Conservation (phyloP, 2,329 filamentous ascomycete species). For the Calonectria honghensis region DNA sequence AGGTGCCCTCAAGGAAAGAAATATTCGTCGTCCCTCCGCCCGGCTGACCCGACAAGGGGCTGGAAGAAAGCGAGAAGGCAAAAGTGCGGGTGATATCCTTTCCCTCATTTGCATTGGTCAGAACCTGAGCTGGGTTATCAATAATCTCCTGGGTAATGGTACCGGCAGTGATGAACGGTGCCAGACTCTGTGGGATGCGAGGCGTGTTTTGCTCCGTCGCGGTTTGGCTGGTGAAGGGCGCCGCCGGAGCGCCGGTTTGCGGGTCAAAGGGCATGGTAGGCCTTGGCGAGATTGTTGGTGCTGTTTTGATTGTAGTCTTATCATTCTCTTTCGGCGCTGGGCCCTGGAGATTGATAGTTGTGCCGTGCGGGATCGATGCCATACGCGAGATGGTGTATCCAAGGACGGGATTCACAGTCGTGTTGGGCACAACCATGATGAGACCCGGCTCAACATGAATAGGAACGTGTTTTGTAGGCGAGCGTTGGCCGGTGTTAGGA, state of each 20-base stretch:
- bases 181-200: constrained; percentile 57
- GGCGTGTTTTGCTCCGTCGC: constrained; percentile 39
- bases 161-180: constrained; percentile 51
- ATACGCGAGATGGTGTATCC: constrained; percentile 57
- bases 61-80: constrained; percentile 57
- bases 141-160: constrained; percentile 60
- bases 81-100: constrained; percentile 57
- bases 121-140: constrained; percentile 55
- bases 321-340: constrained; percentile 63
- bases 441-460: constrained; percentile 66
- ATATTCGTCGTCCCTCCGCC: constrained; percentile 58
- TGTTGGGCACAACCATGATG: constrained; percentile 62
- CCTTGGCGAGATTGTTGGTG: constrained; percentile 54
- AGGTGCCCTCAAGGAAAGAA: constrained; percentile 42
- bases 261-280: constrained; percentile 55
- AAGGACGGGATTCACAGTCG: constrained; percentile 50
- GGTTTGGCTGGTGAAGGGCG: constrained; percentile 39
- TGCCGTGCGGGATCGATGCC: background rate
- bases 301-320: constrained; percentile 63
- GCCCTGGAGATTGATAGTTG: constrained; percentile 47
- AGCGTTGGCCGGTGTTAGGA: constrained; percentile 31
- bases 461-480: background rate
- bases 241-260: constrained; percentile 10
- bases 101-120: constrained; percentile 55
- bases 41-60: constrained; percentile 31